Evolutionary conservation across 306 rosid species (phyloP).

Genomic region (Cyclanthera cordifolia): DNA sequence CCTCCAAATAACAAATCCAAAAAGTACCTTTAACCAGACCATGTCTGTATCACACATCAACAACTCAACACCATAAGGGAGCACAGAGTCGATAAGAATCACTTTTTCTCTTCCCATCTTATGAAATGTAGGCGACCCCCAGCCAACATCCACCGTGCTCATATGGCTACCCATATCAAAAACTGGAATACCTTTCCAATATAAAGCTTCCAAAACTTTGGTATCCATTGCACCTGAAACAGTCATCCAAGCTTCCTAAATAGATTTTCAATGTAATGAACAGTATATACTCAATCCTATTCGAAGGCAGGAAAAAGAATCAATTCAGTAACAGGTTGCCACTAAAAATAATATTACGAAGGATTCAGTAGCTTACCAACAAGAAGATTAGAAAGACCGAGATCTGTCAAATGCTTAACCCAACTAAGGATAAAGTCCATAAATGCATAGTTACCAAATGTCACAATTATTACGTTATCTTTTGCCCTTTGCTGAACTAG

Average conservation of each 20-base stretch:
- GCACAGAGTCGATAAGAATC: constrained; percentile 63
- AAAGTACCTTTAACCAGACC: constrained; percentile 92
- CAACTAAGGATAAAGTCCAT: constrained; percentile 87
- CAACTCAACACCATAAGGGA: constrained; percentile 73
- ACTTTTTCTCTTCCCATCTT: constrained; percentile 99
- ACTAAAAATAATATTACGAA: too few species aligned
- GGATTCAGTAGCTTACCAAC: constrained; percentile 51
- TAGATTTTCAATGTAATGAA: constrained; percentile 7
- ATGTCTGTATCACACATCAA: constrained; percentile 99
- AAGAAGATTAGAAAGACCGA: constrained; percentile 66
- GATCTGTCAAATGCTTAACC: constrained; percentile 79
- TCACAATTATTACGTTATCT: constrained; percentile 67
- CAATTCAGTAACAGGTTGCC: background rate
- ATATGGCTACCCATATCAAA: constrained; percentile 98
- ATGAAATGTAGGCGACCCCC: constrained; percentile 95
- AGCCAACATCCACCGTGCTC: constrained; percentile 93
- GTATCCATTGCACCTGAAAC: constrained; percentile 93
- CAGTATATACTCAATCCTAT: background rate
- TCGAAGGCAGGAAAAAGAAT: background rate
- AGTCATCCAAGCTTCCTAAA: constrained; percentile 19
- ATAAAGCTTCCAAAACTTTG: constrained; percentile 80
- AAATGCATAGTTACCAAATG: constrained; percentile 96
- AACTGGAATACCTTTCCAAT: constrained; percentile 84
- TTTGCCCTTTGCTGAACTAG: constrained; percentile 65
- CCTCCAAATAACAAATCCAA: background rate